phyloP scores from a whole-genome alignment of 2,329 filamentous ascomycete genomes.

The Trichophyton benhamiae region DNA sequence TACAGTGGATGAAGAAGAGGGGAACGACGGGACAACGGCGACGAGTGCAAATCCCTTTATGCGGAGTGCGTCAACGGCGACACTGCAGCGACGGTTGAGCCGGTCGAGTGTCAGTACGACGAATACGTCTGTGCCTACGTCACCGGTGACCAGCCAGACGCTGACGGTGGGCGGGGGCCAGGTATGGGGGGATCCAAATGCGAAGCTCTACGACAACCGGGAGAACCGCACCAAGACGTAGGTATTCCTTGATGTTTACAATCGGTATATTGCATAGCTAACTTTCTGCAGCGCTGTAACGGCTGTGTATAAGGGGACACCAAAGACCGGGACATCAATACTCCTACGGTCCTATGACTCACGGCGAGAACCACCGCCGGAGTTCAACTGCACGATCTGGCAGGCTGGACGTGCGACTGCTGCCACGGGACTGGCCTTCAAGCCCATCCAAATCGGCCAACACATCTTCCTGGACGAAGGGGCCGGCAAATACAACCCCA shows the following conservation, averaged over 20 bases:
- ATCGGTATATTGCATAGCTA: background rate
- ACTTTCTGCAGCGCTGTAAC: conserved; percentile 60
- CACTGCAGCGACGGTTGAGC: conserved; percentile 52
- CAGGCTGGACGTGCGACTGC: conserved; percentile 90
- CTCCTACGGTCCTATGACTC: conserved; percentile 91
- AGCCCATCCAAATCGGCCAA: conserved; percentile 87
- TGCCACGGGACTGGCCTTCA: conserved; percentile 85
- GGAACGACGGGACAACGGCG: conserved; percentile 52
- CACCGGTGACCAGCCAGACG: conserved; percentile 38
- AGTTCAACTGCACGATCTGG: conserved; percentile 94
- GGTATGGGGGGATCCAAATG: conserved; percentile 65
- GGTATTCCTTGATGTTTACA: conserved; percentile 28
- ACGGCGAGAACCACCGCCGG: conserved; percentile 74
- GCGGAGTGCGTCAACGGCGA: background rate
- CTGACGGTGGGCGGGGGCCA: conserved; percentile 36
- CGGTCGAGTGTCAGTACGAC: conserved; percentile 75
- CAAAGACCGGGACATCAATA: conserved; percentile 53
- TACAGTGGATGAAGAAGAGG: conserved; percentile 67
- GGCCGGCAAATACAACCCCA: conserved; percentile 79
- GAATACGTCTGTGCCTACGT: conserved; percentile 52
- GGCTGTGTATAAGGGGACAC: conserved; percentile 76
- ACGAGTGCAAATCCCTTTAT: conserved; percentile 3
- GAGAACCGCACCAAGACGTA: conserved; percentile 84
- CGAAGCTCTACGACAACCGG: conserved; percentile 72
- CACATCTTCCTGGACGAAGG: conserved; percentile 91